Conservation (phyloP, 495 filamentous ascomycete species). For the Ascodesmis nigricans region DNA sequence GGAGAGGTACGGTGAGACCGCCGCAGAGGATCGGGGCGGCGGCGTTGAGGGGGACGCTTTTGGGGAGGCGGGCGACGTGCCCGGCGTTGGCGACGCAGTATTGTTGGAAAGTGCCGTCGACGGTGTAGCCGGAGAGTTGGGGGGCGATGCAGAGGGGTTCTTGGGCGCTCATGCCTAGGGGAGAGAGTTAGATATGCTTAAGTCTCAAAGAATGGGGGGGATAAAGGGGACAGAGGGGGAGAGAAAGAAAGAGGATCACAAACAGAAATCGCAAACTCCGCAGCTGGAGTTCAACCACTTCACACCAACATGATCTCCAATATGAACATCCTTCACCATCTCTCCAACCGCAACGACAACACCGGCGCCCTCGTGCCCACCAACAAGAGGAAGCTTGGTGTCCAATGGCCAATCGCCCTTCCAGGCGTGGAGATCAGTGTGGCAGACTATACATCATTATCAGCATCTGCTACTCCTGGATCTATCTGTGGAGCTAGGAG, state of each 20-base stretch:
- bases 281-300: constrained; percentile 85
- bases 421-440: constrained; percentile 50
- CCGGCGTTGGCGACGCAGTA: constrained; percentile 71
- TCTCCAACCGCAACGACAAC: constrained; percentile 59
- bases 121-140: constrained; percentile 65
- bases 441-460: constrained; percentile 61
- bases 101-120: constrained; percentile 84
- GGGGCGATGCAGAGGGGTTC: constrained; percentile 57
- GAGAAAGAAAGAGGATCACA: constrained; percentile 28
- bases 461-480: too few relatives aligned
- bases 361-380: constrained; percentile 85
- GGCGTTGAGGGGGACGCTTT: constrained; percentile 50
- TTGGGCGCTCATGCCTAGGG: constrained; percentile 24
- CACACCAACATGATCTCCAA: constrained; percentile 66
- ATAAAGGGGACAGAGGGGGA: too few relatives aligned
- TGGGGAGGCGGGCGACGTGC: constrained; percentile 58
- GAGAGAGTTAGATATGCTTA: constrained; percentile 1
- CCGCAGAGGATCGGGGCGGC: constrained; percentile 67
- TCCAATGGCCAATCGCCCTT: constrained; percentile 72
- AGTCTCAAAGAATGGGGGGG: not conserved
- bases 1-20: constrained; percentile 43
- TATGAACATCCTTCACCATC: constrained; percentile 46
- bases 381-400: constrained; percentile 63
- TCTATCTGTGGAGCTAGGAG: too few relatives aligned
- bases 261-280: constrained; percentile 59